phyloP scores from a whole-genome alignment of 805 yeast species.

The Candida ulmi region DNA sequence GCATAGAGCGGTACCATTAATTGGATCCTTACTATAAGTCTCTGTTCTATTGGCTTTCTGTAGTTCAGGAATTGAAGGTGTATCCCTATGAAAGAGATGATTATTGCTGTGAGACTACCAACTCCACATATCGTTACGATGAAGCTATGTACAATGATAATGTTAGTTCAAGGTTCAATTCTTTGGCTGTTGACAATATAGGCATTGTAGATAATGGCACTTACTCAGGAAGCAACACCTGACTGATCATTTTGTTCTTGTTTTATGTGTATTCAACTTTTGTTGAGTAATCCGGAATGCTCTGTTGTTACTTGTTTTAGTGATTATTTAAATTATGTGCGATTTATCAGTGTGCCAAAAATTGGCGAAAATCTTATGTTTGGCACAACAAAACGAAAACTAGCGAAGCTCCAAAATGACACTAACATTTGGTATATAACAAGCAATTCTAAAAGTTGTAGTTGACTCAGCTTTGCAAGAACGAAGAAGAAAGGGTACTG shows the following conservation, averaged over 20 bases:
- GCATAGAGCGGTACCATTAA: slow-evolving; percentile 80
- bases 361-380: no score
- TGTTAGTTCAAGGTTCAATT: neutral
- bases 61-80: slow-evolving; percentile 60
- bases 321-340: no score
- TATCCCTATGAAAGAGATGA: slow-evolving; percentile 41
- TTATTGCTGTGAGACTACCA: slow-evolving; percentile 24
- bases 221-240: slow-evolving; percentile 1
- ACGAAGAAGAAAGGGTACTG: no score
- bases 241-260: neutral
- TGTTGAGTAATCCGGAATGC: no score
- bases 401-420: no score
- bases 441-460: no score
- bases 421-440: no score
- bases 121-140: slow-evolving; percentile 6
- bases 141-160: slow-evolving; percentile 1
- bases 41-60: slow-evolving; percentile 83
- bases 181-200: no score
- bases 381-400: no score
- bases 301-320: no score
- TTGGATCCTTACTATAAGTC: slow-evolving; percentile 77
- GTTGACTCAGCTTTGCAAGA: no score
- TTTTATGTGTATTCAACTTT: no score
- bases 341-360: neutral
- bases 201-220: neutral